These are phyloP conservation scores for Candida albicans DNA, from an alignment of 1,139 yeast genomes.

Conservation along the genomic window DNA sequence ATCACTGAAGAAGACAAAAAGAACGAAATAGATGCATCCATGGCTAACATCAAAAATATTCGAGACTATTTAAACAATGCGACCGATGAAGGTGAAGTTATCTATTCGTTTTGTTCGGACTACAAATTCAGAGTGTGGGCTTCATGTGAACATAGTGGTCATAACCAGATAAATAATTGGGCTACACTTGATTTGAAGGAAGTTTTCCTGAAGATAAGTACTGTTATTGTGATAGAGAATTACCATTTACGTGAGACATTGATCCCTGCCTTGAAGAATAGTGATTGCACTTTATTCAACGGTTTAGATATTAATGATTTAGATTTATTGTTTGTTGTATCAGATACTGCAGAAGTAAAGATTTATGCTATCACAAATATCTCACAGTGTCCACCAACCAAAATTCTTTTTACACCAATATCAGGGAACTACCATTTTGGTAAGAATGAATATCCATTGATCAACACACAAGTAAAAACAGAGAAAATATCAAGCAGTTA, in stretches of 20 bases:
- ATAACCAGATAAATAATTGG: constrained; percentile 60
- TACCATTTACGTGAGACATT: constrained; percentile 33
- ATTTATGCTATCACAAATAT: constrained; percentile 54
- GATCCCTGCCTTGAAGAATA: constrained; percentile 7
- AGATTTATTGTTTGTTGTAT: constrained; percentile 60
- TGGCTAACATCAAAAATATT: constrained; percentile 42
- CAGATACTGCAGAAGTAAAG: constrained; percentile 43
- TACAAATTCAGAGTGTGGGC: constrained; percentile 69
- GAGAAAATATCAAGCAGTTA: constrained; percentile 7
- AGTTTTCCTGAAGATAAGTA: constrained; percentile 27
- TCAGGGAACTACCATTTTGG: constrained; percentile 12
- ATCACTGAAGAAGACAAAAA: constrained; percentile 10
- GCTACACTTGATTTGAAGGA: constrained; percentile 49
- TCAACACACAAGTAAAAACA: not conserved
- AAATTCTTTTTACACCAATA: constrained; percentile 26
- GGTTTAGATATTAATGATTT: constrained; percentile 19
- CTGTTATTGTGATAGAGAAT: constrained; percentile 59
- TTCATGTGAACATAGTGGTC: constrained; percentile 60
- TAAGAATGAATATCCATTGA: constrained; percentile 18
- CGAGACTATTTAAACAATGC: constrained; percentile 33
- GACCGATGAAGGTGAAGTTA: constrained; percentile 36
- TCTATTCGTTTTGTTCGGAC: constrained; percentile 64
- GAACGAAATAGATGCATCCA: constrained; percentile 25
- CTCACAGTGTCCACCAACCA: constrained; percentile 48
- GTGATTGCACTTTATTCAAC: constrained; percentile 5